Evolutionary conservation across 192 early-diverging fungal genomes (phyloP), one percentile per base, ranked within the genome.

Genomic region (Spizellomyces sp.): DNA sequence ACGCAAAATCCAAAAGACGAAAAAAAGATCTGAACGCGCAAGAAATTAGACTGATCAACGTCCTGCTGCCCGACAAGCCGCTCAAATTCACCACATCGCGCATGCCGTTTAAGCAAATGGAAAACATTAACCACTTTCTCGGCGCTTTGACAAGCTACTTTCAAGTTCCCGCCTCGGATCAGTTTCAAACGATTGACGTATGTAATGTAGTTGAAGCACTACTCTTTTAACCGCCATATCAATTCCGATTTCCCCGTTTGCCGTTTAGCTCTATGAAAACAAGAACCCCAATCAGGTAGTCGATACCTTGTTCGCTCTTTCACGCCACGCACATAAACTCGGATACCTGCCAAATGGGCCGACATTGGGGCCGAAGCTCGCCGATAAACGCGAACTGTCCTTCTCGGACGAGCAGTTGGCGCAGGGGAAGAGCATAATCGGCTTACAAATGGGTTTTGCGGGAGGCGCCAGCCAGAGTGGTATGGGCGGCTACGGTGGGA

Each of bases 21-120:
- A n/a, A n/a, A n/a, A n/a, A n/a, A n/a, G n/a, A n/a, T n/a, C n/a
- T n/a, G n/a, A n/a, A n/a, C n/a, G n/a, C n/a, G n/a, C n/a, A n/a
- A n/a, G n/a, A 17, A 41, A 70, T n/a, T 71, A 91, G 89, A 43
- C 66, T 91, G 63, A 79, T 89, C 14, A 86, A 82, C 57, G 75
- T 73, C 19, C 70, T 90, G 4, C 72, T 79, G 36, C 87, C 87
- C 0, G 79, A 79, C 8, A 52, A 42, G 8, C 66, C 76, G 55
- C 75, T 86, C 63, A 91, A 90, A 78, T 69, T 84, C 66, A 88
- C 87, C 66, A 63, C 74, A 1, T 90, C 88, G 42, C 86, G 79
- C 50, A 89, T 94, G 83, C 81, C 92, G 2, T 94, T 94, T 72
- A 87, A 90, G 66, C 90, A 92, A 82, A 94, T 94, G 92, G 92